Evolutionary conservation across 345 rosid species (phyloP), one percentile per base, ranked within the genome.

Genomic region (Balakata baccata): DNA sequence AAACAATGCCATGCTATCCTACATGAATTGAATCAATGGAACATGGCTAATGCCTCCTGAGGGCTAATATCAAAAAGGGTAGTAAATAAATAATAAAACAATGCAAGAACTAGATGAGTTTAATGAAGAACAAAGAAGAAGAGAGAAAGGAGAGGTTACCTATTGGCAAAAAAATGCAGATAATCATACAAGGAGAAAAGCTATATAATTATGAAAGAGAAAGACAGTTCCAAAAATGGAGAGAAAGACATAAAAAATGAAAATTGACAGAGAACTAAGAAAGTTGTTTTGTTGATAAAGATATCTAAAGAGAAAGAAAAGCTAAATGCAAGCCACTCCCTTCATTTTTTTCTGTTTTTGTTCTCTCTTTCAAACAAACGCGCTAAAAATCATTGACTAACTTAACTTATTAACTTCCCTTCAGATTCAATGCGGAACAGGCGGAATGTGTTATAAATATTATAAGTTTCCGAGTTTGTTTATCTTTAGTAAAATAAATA

Each of bases 321-420:
- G 52, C 61, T 18, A 77, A 70, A 77, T 77, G 73, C 74, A 77
- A 60, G 81, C 84, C 69, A 53, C 76, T 81, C 81, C 81, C 17
- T 74, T 66, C 80, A 53, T 29, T 29, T 29, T 29, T 29, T 2
- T 29, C 2, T 29, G 34, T 39, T 12, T 16, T 25, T 23, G n/a
- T 43, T 10, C 6, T 43, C 6, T 43, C 5, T 46, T 3, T 23
- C 45, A 1, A 72, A 61, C 22, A 7, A 72, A 49, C 75, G 56
- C 58, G 18, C 38, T 46, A 22, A 43, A 43, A 18, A 17, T 64
- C 56, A n/a, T 66, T 25, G 58, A 59, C 72, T 41, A 47, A 58
- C 67, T 47, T 25, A 64, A 14, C 2, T n/a, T n/a, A n/a, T n/a
- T n/a, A n/a, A n/a, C n/a, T n/a, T 9, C 69, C 54, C 17, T 34